Conservation (phyloP, 305 asterid genomes). For the Rubia balearica region DNA sequence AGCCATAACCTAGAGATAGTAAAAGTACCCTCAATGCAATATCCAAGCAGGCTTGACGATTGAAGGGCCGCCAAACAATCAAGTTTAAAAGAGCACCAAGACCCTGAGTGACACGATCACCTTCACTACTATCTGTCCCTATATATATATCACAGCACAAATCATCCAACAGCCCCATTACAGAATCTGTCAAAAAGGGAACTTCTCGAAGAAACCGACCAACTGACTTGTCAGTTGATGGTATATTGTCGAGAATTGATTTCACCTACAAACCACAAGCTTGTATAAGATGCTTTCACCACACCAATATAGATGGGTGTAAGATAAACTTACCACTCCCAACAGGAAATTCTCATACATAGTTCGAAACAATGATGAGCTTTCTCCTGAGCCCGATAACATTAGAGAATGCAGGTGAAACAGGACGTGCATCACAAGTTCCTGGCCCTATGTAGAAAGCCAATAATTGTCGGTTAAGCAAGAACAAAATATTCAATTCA, state of each 20-base stretch:
- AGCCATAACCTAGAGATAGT: constrained; percentile 14
- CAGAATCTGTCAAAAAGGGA: constrained; percentile 79
- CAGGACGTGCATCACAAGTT: constrained; percentile 81
- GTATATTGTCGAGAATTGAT: constrained; percentile 62
- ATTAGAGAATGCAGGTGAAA: constrained; percentile 70
- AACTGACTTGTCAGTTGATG: constrained; percentile 90
- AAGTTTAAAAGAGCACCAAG: constrained; percentile 94
- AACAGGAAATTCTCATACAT: constrained; percentile 71
- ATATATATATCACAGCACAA: constrained; percentile 55
- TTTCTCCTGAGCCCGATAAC: constrained; percentile 46
- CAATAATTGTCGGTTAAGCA: constrained; percentile 15
- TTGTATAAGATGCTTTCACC: constrained; percentile 22
- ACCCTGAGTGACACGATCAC: constrained; percentile 96
- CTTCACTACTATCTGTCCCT: constrained; percentile 57
- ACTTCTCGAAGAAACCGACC: constrained; percentile 93
- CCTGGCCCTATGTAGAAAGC: constrained; percentile 69
- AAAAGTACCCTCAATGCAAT: constrained; percentile 78
- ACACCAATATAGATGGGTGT: constrained; percentile 10
- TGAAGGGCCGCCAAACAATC: constrained; percentile 70
- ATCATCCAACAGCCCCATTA: constrained; percentile 64
- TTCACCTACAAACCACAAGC: constrained; percentile 56
- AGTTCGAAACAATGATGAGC: constrained; percentile 47
- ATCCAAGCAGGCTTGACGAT: constrained; percentile 86
- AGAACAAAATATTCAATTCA: constrained; percentile 1
- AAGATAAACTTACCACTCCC: constrained; percentile 63